Percentiles rank a stretch among this genome's conserved stretches.
Conservation (phyloP, 768 basidiomycete genomes). For the Leccinum rimulosum region DNA sequence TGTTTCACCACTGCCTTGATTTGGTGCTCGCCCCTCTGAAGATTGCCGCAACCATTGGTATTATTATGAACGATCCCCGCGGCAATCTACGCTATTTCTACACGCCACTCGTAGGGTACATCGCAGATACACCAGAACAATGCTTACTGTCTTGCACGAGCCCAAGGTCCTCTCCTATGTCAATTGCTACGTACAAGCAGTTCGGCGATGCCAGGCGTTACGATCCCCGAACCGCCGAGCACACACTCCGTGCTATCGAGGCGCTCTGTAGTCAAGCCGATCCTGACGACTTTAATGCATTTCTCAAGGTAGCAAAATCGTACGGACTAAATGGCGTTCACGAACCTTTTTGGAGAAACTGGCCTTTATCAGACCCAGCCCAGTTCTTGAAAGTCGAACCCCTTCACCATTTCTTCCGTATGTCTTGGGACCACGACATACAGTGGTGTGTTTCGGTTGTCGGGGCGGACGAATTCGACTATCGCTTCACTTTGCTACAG, state of each 20-base stretch:
- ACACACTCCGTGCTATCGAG: background rate
- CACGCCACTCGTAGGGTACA: background rate
- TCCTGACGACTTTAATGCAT: background rate
- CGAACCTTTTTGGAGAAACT: background rate
- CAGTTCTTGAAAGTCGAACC: background rate
- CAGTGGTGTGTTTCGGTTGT: background rate
- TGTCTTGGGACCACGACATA: background rate
- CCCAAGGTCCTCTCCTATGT: background rate
- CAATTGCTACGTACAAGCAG: background rate
- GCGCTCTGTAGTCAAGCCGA: background rate
- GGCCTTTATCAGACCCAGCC: background rate
- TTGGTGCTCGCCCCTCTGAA: background rate
- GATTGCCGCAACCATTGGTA: background rate
- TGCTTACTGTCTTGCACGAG: background rate
- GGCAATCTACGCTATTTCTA: background rate
- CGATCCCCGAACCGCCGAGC: background rate
- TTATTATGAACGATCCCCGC: background rate
- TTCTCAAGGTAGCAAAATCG: background rate
- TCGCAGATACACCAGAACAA: background rate
- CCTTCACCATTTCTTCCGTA: background rate
- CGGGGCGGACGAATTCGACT: slow-evolving; percentile 32
- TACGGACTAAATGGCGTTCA: background rate
- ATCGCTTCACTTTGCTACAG: slow-evolving; percentile 36
- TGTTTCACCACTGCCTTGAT: background rate
- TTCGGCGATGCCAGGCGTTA: background rate